Base-by-base conservation (phyloP, 768 basidiomycete species). In the Mycena haematopus region DNA sequence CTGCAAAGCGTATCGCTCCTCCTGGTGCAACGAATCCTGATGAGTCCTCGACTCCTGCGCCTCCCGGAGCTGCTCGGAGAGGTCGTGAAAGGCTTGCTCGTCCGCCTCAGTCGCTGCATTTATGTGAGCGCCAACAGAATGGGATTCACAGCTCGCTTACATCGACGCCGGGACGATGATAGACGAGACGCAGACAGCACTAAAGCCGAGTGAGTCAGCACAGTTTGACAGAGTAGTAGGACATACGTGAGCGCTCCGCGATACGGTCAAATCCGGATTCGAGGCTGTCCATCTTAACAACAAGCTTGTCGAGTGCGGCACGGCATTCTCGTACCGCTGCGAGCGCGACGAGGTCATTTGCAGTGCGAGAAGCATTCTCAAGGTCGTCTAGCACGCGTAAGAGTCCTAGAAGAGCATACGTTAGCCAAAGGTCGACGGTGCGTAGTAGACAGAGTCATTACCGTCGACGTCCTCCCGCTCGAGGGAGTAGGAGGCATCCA, bases 181-280 rank as follows among this genome's bases (percentile, higher is more conserved):
- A 93, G 70, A 29, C 91, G 80, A 17, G 92, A 93, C 44, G 88
- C 81, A 17, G 92, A 93, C 40, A 93, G 80, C 36, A 95, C 93
- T 93, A 55, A 31, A 57, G 3, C 54, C 5, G 33, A 38, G 57
- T 29, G 44, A 52, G 57, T 61, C 35, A 56, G 35, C 50, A 60
- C 7, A 14, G 58, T 33, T 25, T 35, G 67, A 53, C 50, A 29
- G 38, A 19, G 8, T 45, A 36, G 7, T 27, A 19, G 7, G 24
- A 81, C 92, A 58, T 72, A 94, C 94, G 74, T 62, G 92, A 92
- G 50, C 90, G 85, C 72, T 95, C 93, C 3, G 92, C 90, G 68
- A 96, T 89, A 65, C 87, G 84, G 68, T 96, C 95, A 70, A 97
- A 95, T 2, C 90, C 89, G 0, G 84, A 73, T 72, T 93, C 90